Evolutionary conservation across 176 grass and related monocot species (phyloP), one percentile per base, ranked within the genome.

Genomic region (Carex scoparia): DNA sequence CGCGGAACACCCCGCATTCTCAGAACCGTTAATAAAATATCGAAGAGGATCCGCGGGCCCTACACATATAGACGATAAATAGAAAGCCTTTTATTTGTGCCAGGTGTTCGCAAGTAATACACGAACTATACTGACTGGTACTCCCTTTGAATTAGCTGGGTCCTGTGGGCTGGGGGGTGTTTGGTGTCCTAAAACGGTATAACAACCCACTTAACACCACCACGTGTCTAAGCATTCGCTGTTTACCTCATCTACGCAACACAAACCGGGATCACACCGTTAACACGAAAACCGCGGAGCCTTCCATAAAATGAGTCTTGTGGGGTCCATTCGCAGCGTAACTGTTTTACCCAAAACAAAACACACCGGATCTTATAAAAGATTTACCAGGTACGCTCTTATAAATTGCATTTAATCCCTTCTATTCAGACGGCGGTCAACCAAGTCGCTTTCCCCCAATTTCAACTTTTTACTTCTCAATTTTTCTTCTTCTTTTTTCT

Each of bases 361-460:
- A 11, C 14, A 4, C 61, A 28, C 81, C 61, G 14, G 81, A 44
- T 67, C 40, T 57, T 15, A 16, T 33, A 56, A 57, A 15, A 12
- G 13, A 15, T 58, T 35, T 28, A 63, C 61, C 8, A 63, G 19
- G 19, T 63, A 19, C 28, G 2, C 30, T 58, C 8, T 10, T 58
- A 53, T 79, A 33, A 79, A 31, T 79, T 57, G 5, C 42, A 33
- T 35, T 69, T 68, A 68, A 83, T 49, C 40, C 35, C 28, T 57
- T 79, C 74, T 79, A 33, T 79, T 79, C 14, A 55, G 81, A 53
- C 81, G 81, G 63, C 63, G 81, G 63, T 49, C 59, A 69, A 83
- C 49, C 37, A 35, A 82, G 79, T 82, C 79, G 59, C 79, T 82
- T 82, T 82, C 79, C 60, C 37, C 61, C 49, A 83, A 83, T 83